Evolutionary conservation across 2,329 filamentous ascomycete species (phyloP), one percentile per base, ranked within the genome.

Genomic region (Achaetomium macrosporum): DNA sequence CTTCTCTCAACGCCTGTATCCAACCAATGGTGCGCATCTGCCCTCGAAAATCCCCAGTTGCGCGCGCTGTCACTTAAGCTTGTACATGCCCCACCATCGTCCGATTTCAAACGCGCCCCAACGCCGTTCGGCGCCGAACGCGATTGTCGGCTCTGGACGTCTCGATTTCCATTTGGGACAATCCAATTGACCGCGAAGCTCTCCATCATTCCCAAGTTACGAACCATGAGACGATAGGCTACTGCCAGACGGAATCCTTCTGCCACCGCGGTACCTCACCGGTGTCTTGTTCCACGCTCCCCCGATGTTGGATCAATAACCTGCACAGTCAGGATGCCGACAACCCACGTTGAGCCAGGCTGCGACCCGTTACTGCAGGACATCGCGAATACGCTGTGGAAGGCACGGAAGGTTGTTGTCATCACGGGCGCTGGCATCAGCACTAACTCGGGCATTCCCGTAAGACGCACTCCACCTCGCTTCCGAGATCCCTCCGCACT

Each of bases 371-470:
- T 75, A 47, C 73, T 88, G n/a, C 82, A 85, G 61, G 71, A 78
- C 31, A 81, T 88, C 58, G 84, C 85, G 61, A 78, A 87, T 63
- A 69, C 74, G 3, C 70, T 88, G 42, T 76, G 78, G 57, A 84
- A 82, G 65, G 79, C 85, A 11, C 79, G 77, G 57, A 88, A 86
- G 65, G 76, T 87, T n/a, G 76, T 88, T 9, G 80, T 88, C 17
- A 74, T 88, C 31, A 88, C 85, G 0, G 85, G 85, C 46, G 85
- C 85, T 45, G 85, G 85, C 48, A 88, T 88, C 64, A 87, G 83
- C 64, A 88, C 85, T 47, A 88, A 87, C 65, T 87, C 83, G 57
- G 85, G 85, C 51, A 88, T 88, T 64, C 85, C 85, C 47, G 85
- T 88, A 73, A 5, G 50, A 55, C 54, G 53, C 49, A 53, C 57